Percentiles rank a stretch among this genome's conserved stretches.
Conservation (phyloP, 2,329 filamentous ascomycete genomes). For the Calonectria honghensis region DNA sequence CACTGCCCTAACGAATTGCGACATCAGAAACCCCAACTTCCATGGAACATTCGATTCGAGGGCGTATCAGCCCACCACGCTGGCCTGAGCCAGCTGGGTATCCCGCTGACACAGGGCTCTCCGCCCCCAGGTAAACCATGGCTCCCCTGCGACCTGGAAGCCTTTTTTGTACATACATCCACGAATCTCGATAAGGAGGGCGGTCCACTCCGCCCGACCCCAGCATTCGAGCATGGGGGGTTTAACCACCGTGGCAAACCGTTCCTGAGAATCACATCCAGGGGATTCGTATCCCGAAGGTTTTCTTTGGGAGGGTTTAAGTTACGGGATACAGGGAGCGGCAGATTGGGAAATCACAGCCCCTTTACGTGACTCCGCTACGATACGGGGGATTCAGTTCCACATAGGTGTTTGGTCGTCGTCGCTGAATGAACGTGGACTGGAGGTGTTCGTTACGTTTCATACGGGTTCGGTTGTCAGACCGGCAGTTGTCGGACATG, state of each 20-base stretch:
- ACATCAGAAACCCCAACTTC: constrained; percentile 35
- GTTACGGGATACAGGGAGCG: constrained; percentile 5
- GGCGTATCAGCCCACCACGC: constrained; percentile 41
- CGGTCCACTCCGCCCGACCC: constrained; percentile 41
- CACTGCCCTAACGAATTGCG: constrained; percentile 26
- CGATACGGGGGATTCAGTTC: constrained; percentile 1
- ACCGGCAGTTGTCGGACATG: constrained; percentile 43
- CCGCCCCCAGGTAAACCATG: constrained; percentile 31
- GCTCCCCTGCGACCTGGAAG: constrained; percentile 26
- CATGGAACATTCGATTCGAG: constrained; percentile 47
- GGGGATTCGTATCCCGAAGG: constrained; percentile 40
- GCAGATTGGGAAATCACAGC: constrained; percentile 15
- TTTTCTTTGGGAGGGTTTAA: constrained; percentile 13
- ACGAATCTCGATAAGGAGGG: constrained; percentile 46
- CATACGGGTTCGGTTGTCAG: constrained; percentile 37
- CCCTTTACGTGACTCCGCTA: background rate
- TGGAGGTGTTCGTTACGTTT: constrained; percentile 32
- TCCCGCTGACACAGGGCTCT: constrained; percentile 29
- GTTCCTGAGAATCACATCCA: constrained; percentile 30
- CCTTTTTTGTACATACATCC: constrained; percentile 32
- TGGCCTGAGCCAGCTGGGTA: constrained; percentile 41
- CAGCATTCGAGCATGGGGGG: constrained; percentile 31
- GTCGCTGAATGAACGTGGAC: background rate
- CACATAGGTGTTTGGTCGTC: background rate
- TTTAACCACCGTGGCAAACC: constrained; percentile 43